phyloP scores from a whole-genome alignment of 2,329 filamentous ascomycete genomes.

The Penicillium corylophilum region DNA sequence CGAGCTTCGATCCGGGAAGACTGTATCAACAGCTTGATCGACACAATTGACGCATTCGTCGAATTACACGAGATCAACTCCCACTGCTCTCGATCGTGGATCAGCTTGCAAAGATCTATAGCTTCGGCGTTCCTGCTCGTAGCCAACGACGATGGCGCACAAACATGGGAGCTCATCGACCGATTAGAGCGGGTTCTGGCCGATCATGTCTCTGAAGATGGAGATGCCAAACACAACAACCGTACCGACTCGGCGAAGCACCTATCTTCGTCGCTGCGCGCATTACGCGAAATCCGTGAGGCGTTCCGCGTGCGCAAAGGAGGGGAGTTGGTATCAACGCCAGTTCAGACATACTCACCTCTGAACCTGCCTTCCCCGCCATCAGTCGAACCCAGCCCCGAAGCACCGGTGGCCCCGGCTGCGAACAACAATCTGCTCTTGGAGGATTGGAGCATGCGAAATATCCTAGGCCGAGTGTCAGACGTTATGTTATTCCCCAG shows the following conservation, averaged over 20 bases:
- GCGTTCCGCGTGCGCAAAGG: constrained; percentile 25
- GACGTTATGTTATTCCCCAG: constrained; percentile 39
- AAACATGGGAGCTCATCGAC: constrained; percentile 30
- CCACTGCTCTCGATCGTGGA: constrained; percentile 43
- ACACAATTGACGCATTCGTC: constrained; percentile 57
- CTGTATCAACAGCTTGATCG: constrained; percentile 54
- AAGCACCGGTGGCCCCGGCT: constrained; percentile 1
- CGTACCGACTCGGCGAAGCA: constrained; percentile 37
- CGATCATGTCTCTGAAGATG: constrained; percentile 33
- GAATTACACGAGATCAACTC: constrained; percentile 46
- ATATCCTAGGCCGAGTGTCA: constrained; percentile 35
- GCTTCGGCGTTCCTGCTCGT: constrained; percentile 43
- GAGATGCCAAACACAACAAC: constrained; percentile 21
- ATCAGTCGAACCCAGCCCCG: constrained; percentile 9
- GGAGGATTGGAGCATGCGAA: constrained; percentile 30
- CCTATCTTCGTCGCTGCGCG: constrained; percentile 32
- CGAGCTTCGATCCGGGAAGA: constrained; percentile 46
- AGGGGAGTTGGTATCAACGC: background rate
- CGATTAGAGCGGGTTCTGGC: constrained; percentile 30
- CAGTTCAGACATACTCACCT: constrained; percentile 8
- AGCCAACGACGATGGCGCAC: constrained; percentile 28
- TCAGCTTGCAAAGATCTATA: constrained; percentile 42
- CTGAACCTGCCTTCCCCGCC: constrained; percentile 17
- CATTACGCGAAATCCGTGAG: constrained; percentile 32
- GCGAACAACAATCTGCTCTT: constrained; percentile 3